phyloP scores from a whole-genome alignment of 768 basidiomycete genomes.

The Mrakia hoshinonis region DNA sequence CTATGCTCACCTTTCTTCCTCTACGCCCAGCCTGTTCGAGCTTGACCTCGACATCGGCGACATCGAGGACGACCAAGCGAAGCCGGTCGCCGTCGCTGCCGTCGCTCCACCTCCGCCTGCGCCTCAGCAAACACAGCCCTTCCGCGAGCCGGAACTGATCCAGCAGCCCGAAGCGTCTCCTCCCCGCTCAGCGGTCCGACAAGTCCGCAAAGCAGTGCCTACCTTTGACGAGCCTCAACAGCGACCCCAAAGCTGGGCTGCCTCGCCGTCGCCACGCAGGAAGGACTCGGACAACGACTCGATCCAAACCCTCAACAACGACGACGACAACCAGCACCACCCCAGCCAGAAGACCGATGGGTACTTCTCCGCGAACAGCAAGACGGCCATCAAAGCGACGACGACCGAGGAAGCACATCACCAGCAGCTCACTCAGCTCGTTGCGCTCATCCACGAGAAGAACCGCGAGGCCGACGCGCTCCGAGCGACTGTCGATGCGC shows the following conservation, averaged over 20 bases:
- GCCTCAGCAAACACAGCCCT: too few species aligned
- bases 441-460: neutral
- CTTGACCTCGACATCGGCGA: constrained; percentile 7
- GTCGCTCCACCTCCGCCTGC: neutral
- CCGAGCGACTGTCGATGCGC: neutral
- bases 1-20: neutral
- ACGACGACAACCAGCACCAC: too few species aligned
- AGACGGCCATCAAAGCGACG: too few species aligned
- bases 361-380: too few species aligned
- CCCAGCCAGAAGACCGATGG: too few species aligned
- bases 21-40: neutral
- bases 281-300: neutral
- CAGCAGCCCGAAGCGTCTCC: neutral
- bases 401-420: neutral
- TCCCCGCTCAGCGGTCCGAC: neutral
- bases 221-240: neutral
- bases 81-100: neutral
- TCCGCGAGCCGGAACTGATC: neutral
- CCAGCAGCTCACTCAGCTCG: neutral
- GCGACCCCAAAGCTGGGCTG: neutral
- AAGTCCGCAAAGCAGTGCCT: neutral
- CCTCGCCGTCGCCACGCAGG: neutral
- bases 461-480: neutral
- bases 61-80: neutral
- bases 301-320: too few species aligned